Evolutionary conservation across 1,284 basidiomycete genomes (phyloP), one percentile per base, ranked within the genome.

Genomic region (Papiliotrema terrestris): DNA sequence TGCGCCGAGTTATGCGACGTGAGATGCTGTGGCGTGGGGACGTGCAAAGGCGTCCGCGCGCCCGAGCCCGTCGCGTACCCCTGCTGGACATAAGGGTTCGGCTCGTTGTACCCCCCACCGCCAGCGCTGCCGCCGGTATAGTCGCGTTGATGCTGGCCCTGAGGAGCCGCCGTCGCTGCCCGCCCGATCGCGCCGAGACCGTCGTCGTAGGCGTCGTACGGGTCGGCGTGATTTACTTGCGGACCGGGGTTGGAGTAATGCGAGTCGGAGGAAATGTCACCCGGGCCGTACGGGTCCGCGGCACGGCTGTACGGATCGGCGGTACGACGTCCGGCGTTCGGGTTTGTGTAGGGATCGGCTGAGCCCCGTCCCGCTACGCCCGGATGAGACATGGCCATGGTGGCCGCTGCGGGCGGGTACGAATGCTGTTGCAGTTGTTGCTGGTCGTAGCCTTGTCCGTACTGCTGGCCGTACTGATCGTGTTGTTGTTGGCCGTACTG

Each of bases 111-210:
- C 23, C 23, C 32, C 35, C 23, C 20, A 20, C 56, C 49, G n/a
- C 37, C 44, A 14, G 20, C 32, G 13, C 29, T 35, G 2, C 41
- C 29, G 13, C 54, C 55, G 1, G 57, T 52, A 45, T 61, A 63
- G 17, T 60, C 53, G 11, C 53, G 48, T 32, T 58, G 57, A 17
- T 56, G 47, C 13, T 25, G 15, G 25, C 54, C 43, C n/a, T 51
- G 50, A 9, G 54, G 50, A 1, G 54, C 38, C 14, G 53, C 44
- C 2, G 62, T 61, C 11, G 55, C 62, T 8, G 60, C 60, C 13
- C 53, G 57, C 1, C 66, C 66, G 39, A 68, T 68, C 11, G 62
- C 62, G 13, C 59, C 66, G 19, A 61, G 52, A 13, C 58, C 65
- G 50, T 63, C 65, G 35, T 61, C 62, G 47, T 65, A 58, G n/a